Base-by-base conservation (phyloP, 73 alveolate species). In the Paramecium bursaria region DNA sequence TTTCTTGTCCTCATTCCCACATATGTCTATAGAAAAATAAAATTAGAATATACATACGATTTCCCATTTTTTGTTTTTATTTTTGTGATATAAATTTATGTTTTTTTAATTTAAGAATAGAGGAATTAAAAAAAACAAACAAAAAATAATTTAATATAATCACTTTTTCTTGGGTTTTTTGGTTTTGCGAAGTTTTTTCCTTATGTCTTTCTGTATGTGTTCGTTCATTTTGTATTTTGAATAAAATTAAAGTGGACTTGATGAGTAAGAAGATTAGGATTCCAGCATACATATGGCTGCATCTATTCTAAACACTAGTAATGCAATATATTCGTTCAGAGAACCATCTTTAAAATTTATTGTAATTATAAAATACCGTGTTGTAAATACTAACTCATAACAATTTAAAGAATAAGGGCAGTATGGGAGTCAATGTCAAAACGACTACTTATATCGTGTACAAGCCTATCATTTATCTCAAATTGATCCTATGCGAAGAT, bases 221-320 rank as follows among this genome's bases (percentile, higher is more conserved):
- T 57, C 76, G 33, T 57, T 57, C 7, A 57, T 50, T 57, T 57
- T 50, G 33, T 57, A 57, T 57, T 57, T 57, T 0, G 76, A 57
- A 10, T 57, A 57, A 57, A 57, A 57, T 57, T 57, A 42, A 26
- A 57, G 51, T 29, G 76, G 76, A 42, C 82, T 67, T 4, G 82
- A 35, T 39, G 60, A 35, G 21, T 31, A 67, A 6, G 82, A 31
- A 7, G 82, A 67, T 14, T 67, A 47, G 9, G 25, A 35, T 33
- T 67, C 82, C 29, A 67, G 21, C 26, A 67, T 15, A 19, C 82
- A 67, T 6, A 67, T 67, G 6, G 60, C 82, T 19, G 46, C 19
- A 39, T 67, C 82, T 39, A 67, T 67, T n/a, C 82, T 53, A 42
- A 25, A 67, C 23, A 67, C 19, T 7, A 67, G 50, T 19, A 67